Percentiles rank a stretch among this genome's conserved stretches.
These are phyloP conservation scores for Mycena kentingensis DNA, from an alignment of 768 basidiomycete species.

Conservation along the genomic window DNA sequence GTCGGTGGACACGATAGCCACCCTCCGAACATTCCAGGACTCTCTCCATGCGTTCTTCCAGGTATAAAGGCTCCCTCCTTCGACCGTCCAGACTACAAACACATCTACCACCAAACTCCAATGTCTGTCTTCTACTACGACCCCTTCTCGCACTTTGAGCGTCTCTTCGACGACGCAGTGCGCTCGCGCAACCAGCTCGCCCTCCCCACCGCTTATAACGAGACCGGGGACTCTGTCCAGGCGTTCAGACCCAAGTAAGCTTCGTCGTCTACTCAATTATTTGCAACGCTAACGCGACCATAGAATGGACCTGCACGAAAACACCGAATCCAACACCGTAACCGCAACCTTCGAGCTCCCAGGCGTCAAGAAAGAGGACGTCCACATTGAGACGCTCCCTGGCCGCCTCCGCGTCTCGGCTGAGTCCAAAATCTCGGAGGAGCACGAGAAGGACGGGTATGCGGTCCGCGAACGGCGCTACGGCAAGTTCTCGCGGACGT, in stretches of 20 bases:
- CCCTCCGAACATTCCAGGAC: no score
- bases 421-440: slow-evolving; percentile 39
- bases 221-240: slow-evolving; percentile 16
- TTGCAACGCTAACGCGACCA: not conserved
- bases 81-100: no score
- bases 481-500: slow-evolving; percentile 47
- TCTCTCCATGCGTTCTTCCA: no score
- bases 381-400: no score
- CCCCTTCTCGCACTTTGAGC: slow-evolving; percentile 46
- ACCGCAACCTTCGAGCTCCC: slow-evolving; percentile 64
- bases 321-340: slow-evolving; percentile 48
- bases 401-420: slow-evolving; percentile 55
- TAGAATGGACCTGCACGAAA: slow-evolving; percentile 62
- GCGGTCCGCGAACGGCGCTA: slow-evolving; percentile 56
- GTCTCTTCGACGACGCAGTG: slow-evolving; percentile 44
- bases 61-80: no score
- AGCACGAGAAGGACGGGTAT: no score
- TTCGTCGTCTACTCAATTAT: not conserved
- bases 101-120: no score
- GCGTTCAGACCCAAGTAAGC: slow-evolving; percentile 37
- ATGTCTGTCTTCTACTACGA: slow-evolving; percentile 43
- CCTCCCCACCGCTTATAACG: slow-evolving; percentile 11
- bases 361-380: slow-evolving; percentile 53
- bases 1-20: no score
- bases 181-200: slow-evolving; percentile 16